These are phyloP conservation scores for Penicillium brasilianum DNA, from an alignment of 2,329 filamentous ascomycete species.

Conservation along the genomic window DNA sequence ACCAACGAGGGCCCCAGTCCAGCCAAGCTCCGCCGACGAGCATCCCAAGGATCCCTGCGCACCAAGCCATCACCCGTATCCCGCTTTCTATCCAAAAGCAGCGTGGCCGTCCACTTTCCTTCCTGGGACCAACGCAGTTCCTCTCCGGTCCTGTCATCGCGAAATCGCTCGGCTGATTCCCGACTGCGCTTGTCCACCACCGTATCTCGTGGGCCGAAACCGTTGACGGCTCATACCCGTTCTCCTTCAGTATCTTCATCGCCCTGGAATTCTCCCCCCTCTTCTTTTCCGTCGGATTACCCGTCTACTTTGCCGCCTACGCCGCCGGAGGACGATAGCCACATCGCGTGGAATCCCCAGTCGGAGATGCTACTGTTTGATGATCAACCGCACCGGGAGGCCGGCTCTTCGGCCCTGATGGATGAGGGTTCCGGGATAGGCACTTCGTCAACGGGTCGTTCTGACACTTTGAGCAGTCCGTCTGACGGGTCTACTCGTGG, in stretches of 20 bases:
- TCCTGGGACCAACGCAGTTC: constrained; percentile 58
- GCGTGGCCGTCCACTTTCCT: constrained; percentile 54
- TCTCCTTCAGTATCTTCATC: constrained; percentile 24
- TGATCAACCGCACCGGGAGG: constrained; percentile 32
- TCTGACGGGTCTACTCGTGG: constrained; percentile 38
- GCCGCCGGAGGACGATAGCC: constrained; percentile 48
- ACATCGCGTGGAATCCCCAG: constrained; percentile 44
- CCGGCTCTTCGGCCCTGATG: constrained; percentile 35
- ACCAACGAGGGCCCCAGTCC: constrained; percentile 25
- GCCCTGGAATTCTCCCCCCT: constrained; percentile 33
- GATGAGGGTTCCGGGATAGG: constrained; percentile 39
- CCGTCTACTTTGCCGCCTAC: constrained; percentile 46
- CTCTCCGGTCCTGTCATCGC: constrained; percentile 33
- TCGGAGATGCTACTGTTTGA: constrained; percentile 40
- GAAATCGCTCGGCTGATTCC: constrained; percentile 36
- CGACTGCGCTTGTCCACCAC: constrained; percentile 43
- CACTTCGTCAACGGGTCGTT: constrained; percentile 33
- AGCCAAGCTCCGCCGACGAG: constrained; percentile 40
- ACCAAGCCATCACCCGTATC: constrained; percentile 43
- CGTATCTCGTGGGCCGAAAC: constrained; percentile 39
- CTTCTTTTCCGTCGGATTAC: constrained; percentile 36
- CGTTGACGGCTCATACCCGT: constrained; percentile 32
- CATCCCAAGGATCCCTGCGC: constrained; percentile 44
- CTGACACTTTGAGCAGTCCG: constrained; percentile 38
- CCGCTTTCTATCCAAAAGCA: constrained; percentile 44